A percentile compares a stretch with the other conserved stretches of the same genome.
phyloP scores from a whole-genome alignment of 2,329 filamentous ascomycete genomes.

The Fusarium scirpi region DNA sequence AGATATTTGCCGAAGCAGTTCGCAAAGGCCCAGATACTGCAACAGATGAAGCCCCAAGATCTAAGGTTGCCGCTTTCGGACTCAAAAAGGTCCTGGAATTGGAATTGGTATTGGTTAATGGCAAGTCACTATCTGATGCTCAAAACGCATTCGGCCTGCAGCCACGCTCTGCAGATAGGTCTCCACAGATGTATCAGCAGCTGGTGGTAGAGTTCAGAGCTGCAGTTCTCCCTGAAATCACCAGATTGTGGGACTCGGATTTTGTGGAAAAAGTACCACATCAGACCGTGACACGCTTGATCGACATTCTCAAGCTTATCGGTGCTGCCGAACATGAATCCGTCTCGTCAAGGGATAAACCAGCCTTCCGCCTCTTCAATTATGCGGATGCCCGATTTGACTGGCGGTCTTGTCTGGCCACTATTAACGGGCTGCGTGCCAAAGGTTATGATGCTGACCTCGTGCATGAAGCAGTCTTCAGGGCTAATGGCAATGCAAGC shows the following conservation, averaged over 20 bases:
- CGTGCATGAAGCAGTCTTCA: slow-evolving; percentile 82
- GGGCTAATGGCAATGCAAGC: slow-evolving; percentile 75
- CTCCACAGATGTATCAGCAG: slow-evolving; percentile 69
- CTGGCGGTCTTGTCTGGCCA: slow-evolving; percentile 55
- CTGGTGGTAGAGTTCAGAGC: slow-evolving; percentile 88
- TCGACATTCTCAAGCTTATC: slow-evolving; percentile 85
- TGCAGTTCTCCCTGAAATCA: slow-evolving; percentile 80
- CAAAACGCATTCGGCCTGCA: slow-evolving; percentile 65
- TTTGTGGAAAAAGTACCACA: slow-evolving; percentile 85
- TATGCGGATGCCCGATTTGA: slow-evolving; percentile 59
- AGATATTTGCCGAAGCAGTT: slow-evolving; percentile 66
- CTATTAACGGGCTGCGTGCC: slow-evolving; percentile 51
- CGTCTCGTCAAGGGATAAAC: slow-evolving; percentile 70
- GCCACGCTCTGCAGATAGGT: slow-evolving; percentile 56
- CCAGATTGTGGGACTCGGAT: slow-evolving; percentile 85
- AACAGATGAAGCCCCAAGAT: slow-evolving; percentile 58
- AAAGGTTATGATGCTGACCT: slow-evolving; percentile 66
- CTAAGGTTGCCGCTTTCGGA: slow-evolving; percentile 65
- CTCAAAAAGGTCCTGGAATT: slow-evolving; percentile 88
- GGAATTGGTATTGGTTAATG: slow-evolving; percentile 79
- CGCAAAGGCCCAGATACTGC: slow-evolving; percentile 55
- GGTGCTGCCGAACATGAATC: slow-evolving; percentile 82
- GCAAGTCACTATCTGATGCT: slow-evolving; percentile 85
- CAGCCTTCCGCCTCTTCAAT: slow-evolving; percentile 58
- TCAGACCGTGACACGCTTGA: slow-evolving; percentile 79